Evolutionary conservation across 257 asterid species (phyloP).

Genomic region (Phtheirospermum japonicum): DNA sequence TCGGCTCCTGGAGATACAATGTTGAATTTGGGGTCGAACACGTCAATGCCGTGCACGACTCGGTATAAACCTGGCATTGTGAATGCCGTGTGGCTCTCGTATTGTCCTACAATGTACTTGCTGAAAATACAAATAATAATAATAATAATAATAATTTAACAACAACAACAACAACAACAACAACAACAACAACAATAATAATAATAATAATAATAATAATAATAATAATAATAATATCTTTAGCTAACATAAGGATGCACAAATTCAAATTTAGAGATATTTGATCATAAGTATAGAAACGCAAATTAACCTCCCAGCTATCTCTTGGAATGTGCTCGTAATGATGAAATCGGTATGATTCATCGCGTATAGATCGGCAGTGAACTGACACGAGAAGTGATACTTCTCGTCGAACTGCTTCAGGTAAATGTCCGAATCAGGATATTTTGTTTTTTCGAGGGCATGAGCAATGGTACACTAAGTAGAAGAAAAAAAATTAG

Average conservation of each 20-base stretch:
- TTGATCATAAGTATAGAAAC: too few species aligned
- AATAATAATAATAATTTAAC: too few species aligned
- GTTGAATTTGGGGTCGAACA: slow-evolving; percentile 79
- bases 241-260: too few species aligned
- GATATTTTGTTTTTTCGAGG: slow-evolving; percentile 71
- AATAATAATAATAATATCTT: too few species aligned
- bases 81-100: slow-evolving; percentile 78
- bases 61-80: slow-evolving; percentile 81
- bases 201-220: too few species aligned
- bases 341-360: slow-evolving; percentile 84
- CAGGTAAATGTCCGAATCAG: slow-evolving; percentile 65
- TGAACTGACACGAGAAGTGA: slow-evolving; percentile 78
- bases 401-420: slow-evolving; percentile 73
- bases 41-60: slow-evolving; percentile 74
- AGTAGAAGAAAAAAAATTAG: background rate
- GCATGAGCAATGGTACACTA: slow-evolving; percentile 87
- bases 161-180: too few species aligned
- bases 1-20: slow-evolving; percentile 87
- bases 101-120: slow-evolving; percentile 77
- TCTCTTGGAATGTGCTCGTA: slow-evolving; percentile 84
- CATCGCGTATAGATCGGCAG: slow-evolving; percentile 82
- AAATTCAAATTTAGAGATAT: too few species aligned
- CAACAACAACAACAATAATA: too few species aligned
- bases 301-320: slow-evolving; percentile 61
- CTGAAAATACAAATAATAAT: slow-evolving; percentile 30